Conservation (phyloP, 495 filamentous ascomycete species). For the Oleoguttula mirabilis region DNA sequence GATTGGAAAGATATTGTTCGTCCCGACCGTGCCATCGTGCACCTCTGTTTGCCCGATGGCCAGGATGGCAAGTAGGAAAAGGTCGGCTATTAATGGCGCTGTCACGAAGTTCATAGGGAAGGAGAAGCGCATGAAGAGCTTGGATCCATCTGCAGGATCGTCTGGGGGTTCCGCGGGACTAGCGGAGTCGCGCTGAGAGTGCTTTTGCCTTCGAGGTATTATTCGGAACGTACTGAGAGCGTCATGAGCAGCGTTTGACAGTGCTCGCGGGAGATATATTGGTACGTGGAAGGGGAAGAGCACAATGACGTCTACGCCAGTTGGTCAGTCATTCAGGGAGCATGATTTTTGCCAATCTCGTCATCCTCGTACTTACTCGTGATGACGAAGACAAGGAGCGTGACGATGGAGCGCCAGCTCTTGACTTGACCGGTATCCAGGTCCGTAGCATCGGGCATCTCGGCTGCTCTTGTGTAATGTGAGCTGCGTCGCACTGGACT, state of each 20-base stretch:
- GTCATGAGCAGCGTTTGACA: slow-evolving; percentile 35
- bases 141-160: slow-evolving; percentile 18
- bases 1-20: slow-evolving; percentile 46
- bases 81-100: slow-evolving; percentile 50
- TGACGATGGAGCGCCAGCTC: slow-evolving; percentile 50
- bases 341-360: too few species aligned
- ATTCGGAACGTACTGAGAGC: slow-evolving; percentile 36
- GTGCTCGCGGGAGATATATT: slow-evolving; percentile 38
- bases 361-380: slow-evolving; percentile 52
- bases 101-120: slow-evolving; percentile 58
- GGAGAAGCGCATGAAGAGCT: slow-evolving; percentile 34
- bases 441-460: slow-evolving; percentile 34
- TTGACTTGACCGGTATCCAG: slow-evolving; percentile 42
- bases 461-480: too few species aligned
- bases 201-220: slow-evolving; percentile 33
- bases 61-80: slow-evolving; percentile 50
- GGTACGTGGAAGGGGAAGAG: slow-evolving; percentile 53
- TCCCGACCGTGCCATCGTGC: slow-evolving; percentile 47
- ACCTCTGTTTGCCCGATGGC: slow-evolving; percentile 52
- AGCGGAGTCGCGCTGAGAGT: too few species aligned
- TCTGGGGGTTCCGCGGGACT: too few species aligned
- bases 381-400: slow-evolving; percentile 49
- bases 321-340: too few species aligned
- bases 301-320: slow-evolving; percentile 43
- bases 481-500: too few species aligned